Evolutionary conservation across 345 rosid species (phyloP).

Genomic region (Linum lewisii): DNA sequence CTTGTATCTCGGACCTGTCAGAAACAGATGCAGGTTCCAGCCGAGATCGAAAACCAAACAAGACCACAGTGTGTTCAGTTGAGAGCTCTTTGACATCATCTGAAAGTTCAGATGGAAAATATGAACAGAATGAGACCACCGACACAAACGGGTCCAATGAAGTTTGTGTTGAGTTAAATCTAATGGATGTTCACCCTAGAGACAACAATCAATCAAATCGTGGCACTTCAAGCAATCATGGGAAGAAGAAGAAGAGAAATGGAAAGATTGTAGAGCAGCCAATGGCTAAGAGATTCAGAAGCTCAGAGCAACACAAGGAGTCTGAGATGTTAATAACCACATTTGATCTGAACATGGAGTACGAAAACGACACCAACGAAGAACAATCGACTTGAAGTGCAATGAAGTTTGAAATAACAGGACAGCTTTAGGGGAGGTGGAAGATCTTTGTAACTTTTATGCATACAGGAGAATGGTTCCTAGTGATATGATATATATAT

Average conservation of each 20-base stretch:
- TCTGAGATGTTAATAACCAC: conserved; percentile 28
- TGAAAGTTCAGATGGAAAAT: conserved; percentile 36
- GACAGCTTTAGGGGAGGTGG: too few species aligned
- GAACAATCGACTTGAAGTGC: conserved; percentile 39
- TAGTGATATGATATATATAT: conserved; percentile 10
- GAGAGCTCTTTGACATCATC: conserved; percentile 91
- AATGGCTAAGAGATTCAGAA: conserved; percentile 26
- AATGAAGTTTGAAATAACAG: conserved; percentile 24
- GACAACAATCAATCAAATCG: conserved; percentile 13
- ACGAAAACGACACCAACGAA: conserved; percentile 29
- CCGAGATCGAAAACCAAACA: conserved; percentile 20
- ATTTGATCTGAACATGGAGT: conserved; percentile 50
- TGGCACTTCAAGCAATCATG: conserved; percentile 20
- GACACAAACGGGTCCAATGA: conserved; percentile 16
- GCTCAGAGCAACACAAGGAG: too few species aligned
- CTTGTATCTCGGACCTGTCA: conserved; percentile 58
- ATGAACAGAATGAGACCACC: conserved; percentile 33
- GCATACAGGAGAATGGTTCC: conserved; percentile 10
- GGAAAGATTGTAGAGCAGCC: conserved; percentile 27
- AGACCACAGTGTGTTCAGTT: conserved; percentile 47
- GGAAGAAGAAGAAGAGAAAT: conserved; percentile 48
- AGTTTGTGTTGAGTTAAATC: conserved; percentile 39
- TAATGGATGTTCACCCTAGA: conserved; percentile 45
- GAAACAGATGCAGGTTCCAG: conserved; percentile 31
- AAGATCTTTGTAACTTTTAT: conserved; percentile 11